phyloP scores from a whole-genome alignment of 1,284 basidiomycete genomes.

The Inonotus obliquus region DNA sequence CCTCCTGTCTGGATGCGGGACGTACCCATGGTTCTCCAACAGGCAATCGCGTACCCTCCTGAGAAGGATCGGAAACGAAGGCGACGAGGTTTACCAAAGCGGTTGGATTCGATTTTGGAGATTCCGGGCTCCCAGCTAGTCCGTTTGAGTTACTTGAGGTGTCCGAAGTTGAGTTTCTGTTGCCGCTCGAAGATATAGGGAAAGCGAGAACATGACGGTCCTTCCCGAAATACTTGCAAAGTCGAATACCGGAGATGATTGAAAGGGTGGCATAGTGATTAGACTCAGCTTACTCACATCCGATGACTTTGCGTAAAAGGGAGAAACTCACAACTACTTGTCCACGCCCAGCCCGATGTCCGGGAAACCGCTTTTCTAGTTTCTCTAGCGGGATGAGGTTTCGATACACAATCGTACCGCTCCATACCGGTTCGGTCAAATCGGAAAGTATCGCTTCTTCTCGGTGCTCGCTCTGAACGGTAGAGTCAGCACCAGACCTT shows the following conservation, averaged over 20 bases:
- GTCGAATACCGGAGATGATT: no score
- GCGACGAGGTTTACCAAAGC: slow-evolving; percentile 25
- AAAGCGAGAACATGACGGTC: slow-evolving; percentile 13
- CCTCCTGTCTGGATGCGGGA: slow-evolving; percentile 21
- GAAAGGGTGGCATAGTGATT: no score
- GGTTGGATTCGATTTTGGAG: slow-evolving; percentile 9
- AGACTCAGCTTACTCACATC: not conserved
- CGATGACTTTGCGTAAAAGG: not conserved
- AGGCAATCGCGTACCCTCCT: slow-evolving; percentile 21
- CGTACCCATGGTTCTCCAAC: slow-evolving; percentile 23
- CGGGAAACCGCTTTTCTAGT: slow-evolving; percentile 10
- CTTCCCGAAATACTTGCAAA: slow-evolving; percentile 14
- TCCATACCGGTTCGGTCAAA: slow-evolving; percentile 20
- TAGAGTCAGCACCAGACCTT: not conserved
- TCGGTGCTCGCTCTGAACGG: not conserved
- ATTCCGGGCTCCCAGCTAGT: no score
- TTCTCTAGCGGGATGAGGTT: slow-evolving; percentile 16
- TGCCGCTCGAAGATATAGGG: slow-evolving; percentile 4
- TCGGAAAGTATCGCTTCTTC: not conserved
- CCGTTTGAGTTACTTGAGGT: no score
- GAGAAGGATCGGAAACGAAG: slow-evolving; percentile 20
- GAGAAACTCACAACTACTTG: slow-evolving; percentile 9
- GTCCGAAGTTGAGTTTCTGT: no score
- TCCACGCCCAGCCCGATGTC: slow-evolving; percentile 7
- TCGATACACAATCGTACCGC: slow-evolving; percentile 20